Conservation (phyloP, 352 stramenopile genomes). For the Albugo candida region DNA sequence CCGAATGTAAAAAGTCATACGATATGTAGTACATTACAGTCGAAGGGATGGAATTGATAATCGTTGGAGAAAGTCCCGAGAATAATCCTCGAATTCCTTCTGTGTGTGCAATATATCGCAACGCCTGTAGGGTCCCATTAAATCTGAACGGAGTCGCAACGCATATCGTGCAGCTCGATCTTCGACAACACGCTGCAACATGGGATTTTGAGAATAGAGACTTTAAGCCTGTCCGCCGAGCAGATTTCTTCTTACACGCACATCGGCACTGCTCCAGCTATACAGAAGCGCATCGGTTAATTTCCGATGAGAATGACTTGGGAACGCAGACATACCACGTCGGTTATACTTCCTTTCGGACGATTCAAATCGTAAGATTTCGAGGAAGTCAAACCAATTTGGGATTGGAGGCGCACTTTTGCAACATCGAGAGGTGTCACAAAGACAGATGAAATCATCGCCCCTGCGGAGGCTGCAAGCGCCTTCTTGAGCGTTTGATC, state of each 20-base stretch:
- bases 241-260: no score
- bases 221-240: no score
- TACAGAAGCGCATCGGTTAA: no score
- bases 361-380: no score
- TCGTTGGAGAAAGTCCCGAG: slow-evolving; percentile 72
- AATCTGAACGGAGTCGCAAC: slow-evolving; percentile 15
- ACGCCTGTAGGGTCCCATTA: slow-evolving; percentile 31
- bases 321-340: no score
- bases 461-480: slow-evolving; percentile 35
- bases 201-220: no score
- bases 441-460: slow-evolving; percentile 64
- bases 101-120: slow-evolving; percentile 59
- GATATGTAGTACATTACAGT: slow-evolving; percentile 91
- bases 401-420: slow-evolving; percentile 63
- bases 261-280: no score
- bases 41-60: slow-evolving; percentile 86
- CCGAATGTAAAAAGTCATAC: slow-evolving; percentile 77
- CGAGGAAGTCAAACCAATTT: slow-evolving; percentile 11
- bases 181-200: no score
- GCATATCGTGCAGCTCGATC: not conserved
- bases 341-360: no score
- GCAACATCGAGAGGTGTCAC: slow-evolving; percentile 66
- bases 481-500: slow-evolving; percentile 37
- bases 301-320: no score
- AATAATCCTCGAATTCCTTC: slow-evolving; percentile 73